phyloP scores from a whole-genome alignment of 1,284 basidiomycete species.

The Kalmanozyma brasiliensis region DNA sequence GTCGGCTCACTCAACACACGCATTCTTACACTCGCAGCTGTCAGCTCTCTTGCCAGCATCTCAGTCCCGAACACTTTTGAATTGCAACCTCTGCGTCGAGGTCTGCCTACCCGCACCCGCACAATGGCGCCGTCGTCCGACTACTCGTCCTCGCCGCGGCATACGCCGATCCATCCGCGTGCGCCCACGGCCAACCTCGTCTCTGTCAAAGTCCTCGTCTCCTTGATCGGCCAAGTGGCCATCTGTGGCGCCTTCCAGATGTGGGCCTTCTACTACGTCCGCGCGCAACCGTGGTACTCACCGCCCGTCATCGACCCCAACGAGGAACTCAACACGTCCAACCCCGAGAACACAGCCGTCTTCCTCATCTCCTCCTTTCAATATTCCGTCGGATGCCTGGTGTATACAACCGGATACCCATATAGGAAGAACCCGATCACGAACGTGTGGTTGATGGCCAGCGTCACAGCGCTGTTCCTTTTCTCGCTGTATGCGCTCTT shows the following conservation, averaged over 20 bases:
- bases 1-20: too few relatives aligned
- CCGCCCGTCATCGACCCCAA: conserved; percentile 74
- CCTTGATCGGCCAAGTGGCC: conserved; percentile 90
- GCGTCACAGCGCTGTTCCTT: conserved; percentile 44
- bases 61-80: conserved; percentile 11
- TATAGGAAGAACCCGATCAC: conserved; percentile 95
- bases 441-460: conserved; percentile 72
- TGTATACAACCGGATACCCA: conserved; percentile 97
- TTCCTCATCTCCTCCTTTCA: conserved; percentile 98
- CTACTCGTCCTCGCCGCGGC: conserved; percentile 5
- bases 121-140: conserved; percentile 13
- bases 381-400: conserved; percentile 94
- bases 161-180: conserved; percentile 76
- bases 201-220: conserved; percentile 92
- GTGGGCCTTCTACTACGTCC: conserved; percentile 89
- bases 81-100: conserved; percentile 31
- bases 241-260: conserved; percentile 86
- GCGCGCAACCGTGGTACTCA: conserved; percentile 82
- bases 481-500: conserved; percentile 64
- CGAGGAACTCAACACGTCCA: conserved; percentile 85
- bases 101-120: conserved; percentile 2
- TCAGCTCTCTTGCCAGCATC: conserved; percentile 15
- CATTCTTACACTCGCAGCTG: background rate
- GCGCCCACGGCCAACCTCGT: conserved; percentile 95
- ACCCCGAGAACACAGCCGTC: conserved; percentile 91